Evolutionary conservation across 495 filamentous ascomycete genomes (phyloP), one percentile per base, ranked within the genome.

Genomic region (Oidiodendron maius): DNA sequence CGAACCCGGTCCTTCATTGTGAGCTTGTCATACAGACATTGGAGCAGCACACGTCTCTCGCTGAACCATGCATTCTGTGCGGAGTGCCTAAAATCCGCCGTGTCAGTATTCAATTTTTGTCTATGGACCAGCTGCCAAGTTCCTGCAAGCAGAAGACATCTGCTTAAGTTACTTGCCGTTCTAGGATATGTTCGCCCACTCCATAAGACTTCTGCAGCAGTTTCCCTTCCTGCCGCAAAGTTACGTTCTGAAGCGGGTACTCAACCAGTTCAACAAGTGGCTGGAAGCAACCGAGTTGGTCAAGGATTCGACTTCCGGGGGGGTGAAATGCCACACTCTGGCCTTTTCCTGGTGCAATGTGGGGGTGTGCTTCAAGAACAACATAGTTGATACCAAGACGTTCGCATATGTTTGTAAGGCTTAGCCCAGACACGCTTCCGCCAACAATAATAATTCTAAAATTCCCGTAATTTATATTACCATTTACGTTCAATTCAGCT

Each of bases 361-460:
- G 57, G 1, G 44, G 16, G 13, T 60, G 48, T 17, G 60, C 56
- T 53, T 80, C 78, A 1, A 80, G 60, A 1, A 82, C 44, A 8
- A 75, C 53, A 35, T 70, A 74, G 50, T 77, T 71, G 48, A 82
- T 73, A 13, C 59, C 59, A 2, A 62, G 61, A 22, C 58, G 53
- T 1, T 61, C 45, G 13, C 81, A 60, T n/a, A 57, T 60, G 37
- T 77, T 67, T 0, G 77, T 74, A 1, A 74, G 50, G 2, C 69
- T 71, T 2, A 82, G 57, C 0, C 73, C 74, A 3, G 71, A 61
- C 18, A 79, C 65, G 4, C 69, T 70, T 5, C 72, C 76, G 21
- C 77, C 78, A 12, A 73, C 69, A 32, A 82, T 69, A 26, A 82
- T 64, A 22, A 72, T 71, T 35, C 64, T 69, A 59, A 78, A 71